Evolutionary conservation across 2,329 filamentous ascomycete genomes (phyloP).

Genomic region (Trichoderma sp.): DNA sequence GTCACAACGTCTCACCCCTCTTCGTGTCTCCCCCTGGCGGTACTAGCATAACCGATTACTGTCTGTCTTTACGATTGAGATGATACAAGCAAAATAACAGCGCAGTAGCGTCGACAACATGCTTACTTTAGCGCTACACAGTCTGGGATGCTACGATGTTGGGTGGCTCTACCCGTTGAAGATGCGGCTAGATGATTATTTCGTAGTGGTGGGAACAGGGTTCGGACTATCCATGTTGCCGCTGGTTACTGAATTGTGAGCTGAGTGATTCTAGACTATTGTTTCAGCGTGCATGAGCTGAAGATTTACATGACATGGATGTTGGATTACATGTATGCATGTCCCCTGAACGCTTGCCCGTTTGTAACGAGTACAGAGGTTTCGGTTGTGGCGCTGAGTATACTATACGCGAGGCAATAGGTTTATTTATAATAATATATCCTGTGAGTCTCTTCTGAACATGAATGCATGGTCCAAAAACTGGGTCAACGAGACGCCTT

Average conservation of each 20-base stretch:
- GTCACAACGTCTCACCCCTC: background rate
- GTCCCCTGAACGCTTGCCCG: background rate
- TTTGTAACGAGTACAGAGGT: background rate
- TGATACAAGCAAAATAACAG: background rate
- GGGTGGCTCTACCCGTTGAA: background rate
- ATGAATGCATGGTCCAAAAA: background rate
- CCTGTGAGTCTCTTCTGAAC: too few species aligned
- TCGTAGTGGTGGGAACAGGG: background rate
- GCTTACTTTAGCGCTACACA: background rate
- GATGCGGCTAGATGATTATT: background rate
- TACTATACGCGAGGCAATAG: too few species aligned
- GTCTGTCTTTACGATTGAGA: background rate
- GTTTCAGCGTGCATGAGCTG: background rate
- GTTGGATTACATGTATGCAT: background rate
- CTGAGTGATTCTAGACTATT: background rate
- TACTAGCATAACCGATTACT: background rate
- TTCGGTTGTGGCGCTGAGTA: background rate
- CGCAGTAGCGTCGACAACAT: slow-evolving; percentile 8
- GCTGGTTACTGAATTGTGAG: background rate
- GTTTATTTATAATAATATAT: too few species aligned
- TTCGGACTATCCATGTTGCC: background rate
- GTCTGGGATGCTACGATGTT: background rate
- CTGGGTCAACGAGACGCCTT: background rate
- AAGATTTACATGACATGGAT: background rate
- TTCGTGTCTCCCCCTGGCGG: background rate